Evolutionary conservation across 2,329 filamentous ascomycete genomes (phyloP), one percentile per base, ranked within the genome.

Genomic region (Pseudovirgaria hyperparasitica): DNA sequence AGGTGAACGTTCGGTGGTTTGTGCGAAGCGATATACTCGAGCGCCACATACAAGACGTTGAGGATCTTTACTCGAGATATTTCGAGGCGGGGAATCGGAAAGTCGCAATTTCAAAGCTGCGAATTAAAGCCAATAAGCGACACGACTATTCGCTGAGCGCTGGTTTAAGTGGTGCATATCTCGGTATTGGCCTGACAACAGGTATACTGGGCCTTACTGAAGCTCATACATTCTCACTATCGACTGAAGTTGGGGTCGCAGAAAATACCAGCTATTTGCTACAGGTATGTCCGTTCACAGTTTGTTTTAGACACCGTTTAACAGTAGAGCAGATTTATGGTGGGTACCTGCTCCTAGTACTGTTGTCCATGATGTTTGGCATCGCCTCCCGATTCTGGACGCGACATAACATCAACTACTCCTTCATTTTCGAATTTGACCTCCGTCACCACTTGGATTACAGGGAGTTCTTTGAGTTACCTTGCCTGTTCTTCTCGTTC

Each of bases 361-460:
- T 84, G 23, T 63, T 96, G 12, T 77, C 92, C 44, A 60, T 78
- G 7, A 58, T 92, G n/a, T 96, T 96, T 46, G 84, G 80, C 44
- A 45, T 93, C 19, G 76, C 85, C 44, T 92, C 86, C 50, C 74
- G 76, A 30, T 57, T 92, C 10, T 98, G 87, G 84, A 72, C 74
- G 5, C 62, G 62, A 27, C 75, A 77, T 49, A 92, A 87, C 54
- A 82, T 98, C 55, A 98, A 98, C 50, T 96, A 96, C 50, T 72
- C 78, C 28, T 94, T 94, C 52, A 84, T 96, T 40, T 98, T 98
- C 47, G 90, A 98, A 56, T 90, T 93, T 46, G 86, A 96, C 59
- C 76, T 77, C 28, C 69, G 87, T 31, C 75, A 90, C 50, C 72
- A 77, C 37, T 60, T 96, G 16, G 82, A 96, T 52, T 98, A 87